phyloP scores from a whole-genome alignment of 2,329 filamentous ascomycete species.

The Neoscytalidium dimidiatum region DNA sequence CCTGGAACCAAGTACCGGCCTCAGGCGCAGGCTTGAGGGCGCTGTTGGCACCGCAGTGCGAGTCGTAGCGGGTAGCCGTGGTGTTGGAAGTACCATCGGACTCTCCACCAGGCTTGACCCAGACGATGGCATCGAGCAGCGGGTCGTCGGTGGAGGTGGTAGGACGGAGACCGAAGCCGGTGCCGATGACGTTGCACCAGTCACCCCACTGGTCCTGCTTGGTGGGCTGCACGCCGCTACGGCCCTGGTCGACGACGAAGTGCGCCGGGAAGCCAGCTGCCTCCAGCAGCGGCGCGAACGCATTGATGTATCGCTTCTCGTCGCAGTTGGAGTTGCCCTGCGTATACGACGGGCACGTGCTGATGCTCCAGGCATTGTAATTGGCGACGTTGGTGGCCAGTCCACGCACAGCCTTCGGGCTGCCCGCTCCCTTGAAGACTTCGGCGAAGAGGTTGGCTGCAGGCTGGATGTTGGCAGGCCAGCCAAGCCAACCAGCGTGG shows the following conservation, averaged over 20 bases:
- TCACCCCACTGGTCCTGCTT: constrained; percentile 60
- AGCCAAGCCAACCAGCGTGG: constrained; percentile 66
- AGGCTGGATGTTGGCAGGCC: constrained; percentile 59
- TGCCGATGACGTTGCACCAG: constrained; percentile 67
- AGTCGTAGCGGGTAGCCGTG: constrained; percentile 54
- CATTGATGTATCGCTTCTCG: constrained; percentile 55
- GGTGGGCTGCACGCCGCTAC: constrained; percentile 64
- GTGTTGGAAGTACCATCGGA: constrained; percentile 49
- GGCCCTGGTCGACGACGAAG: constrained; percentile 57
- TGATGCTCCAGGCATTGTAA: constrained; percentile 57
- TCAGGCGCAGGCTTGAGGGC: constrained; percentile 67
- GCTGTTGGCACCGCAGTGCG: constrained; percentile 55
- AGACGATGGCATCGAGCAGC: constrained; percentile 67
- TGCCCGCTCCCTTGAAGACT: constrained; percentile 50
- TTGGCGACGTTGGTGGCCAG: constrained; percentile 61
- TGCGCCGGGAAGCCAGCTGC: constrained; percentile 53
- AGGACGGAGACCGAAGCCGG: constrained; percentile 67
- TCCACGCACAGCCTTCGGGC: constrained; percentile 52
- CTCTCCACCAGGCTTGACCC: constrained; percentile 68
- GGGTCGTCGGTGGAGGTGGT: constrained; percentile 61
- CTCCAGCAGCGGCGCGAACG: constrained; percentile 51
- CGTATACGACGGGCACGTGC: constrained; percentile 48
- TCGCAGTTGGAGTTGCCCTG: constrained; percentile 53
- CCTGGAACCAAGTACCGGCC: constrained; percentile 67
- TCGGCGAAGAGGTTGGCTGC: constrained; percentile 51